Base-by-base conservation (phyloP, 2,329 filamentous ascomycete genomes). In the Tricladium varicosporioides region DNA sequence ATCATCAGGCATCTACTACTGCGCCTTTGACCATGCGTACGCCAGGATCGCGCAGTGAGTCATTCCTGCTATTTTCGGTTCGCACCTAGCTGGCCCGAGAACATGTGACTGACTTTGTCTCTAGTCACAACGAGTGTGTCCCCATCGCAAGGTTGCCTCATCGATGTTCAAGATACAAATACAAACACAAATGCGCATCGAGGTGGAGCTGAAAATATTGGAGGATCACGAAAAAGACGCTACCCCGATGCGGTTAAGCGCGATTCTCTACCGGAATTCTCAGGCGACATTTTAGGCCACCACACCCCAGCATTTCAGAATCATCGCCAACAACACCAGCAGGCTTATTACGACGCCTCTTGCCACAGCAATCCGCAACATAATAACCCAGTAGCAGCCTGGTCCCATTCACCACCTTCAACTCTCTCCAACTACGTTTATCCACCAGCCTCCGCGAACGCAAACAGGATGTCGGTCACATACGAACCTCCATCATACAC, bases 401-500 rank as follows among this genome's bases (percentile, higher is more conserved):
- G 51, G 16, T 46, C 59, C 22, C 54, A 48, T n/a, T 46, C 32
- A 9, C 46, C 45, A 14, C 15, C 40, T 14, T 48, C 57, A 5
- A 31, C 18, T n/a, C n/a, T 18, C 46, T 16, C 50, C 13, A 47
- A 40, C 47, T 44, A 16, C 51, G 31, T 33, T 47, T 58, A 51
- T 31, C 43, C 46, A n/a, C 40, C 48, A 42, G 31, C 50, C 11
- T 10, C 36, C 33, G 55, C 50, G 10, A 32, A 46, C 45, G 48
- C 44, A n/a, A n/a, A n/a, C 58, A 52, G 53, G 11, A 69, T 68
- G 66, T 65, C 64, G 43, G 58, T 69, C 40, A 63, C 63, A 18
- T 69, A 66, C 60, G 67, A 70, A 47, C 57, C 58, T 42, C 64
- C 63, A 51, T 47, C 58, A 31, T 68, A 68, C 50, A 58, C 65